Percentiles rank a stretch among this genome's conserved stretches.
Evolutionary conservation across 352 stramenopile genomes (phyloP).

Genomic region (Achlya hypogyna): DNA sequence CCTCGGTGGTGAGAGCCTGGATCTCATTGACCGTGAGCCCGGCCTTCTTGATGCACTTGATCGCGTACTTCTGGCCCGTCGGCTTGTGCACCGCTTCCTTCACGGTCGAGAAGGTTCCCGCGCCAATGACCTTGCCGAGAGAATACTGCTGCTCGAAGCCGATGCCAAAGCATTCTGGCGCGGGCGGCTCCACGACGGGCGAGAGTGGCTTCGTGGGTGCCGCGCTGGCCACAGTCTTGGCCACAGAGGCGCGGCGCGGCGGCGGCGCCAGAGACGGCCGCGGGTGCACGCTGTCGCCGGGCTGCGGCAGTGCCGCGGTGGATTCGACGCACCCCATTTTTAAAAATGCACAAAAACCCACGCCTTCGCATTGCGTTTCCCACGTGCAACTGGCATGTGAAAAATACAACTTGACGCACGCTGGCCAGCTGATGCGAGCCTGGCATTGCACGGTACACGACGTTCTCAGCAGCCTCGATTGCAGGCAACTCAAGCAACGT

Average conservation of each 20-base stretch:
- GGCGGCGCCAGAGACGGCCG: neutral
- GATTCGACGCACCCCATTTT: neutral
- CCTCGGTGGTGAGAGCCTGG: slow-evolving; percentile 77
- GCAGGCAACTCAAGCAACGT: too few relatives aligned
- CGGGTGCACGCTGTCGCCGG: neutral
- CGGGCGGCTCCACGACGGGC: neutral
- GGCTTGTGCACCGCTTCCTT: slow-evolving; percentile 75
- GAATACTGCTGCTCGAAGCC: slow-evolving; percentile 77
- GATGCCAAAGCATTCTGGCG: neutral
- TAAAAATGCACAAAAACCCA: neutral
- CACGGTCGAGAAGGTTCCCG: slow-evolving; percentile 86
- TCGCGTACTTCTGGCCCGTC: slow-evolving; percentile 76
- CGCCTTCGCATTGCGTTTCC: neutral
- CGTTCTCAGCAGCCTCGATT: too few relatives aligned
- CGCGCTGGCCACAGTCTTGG: neutral
- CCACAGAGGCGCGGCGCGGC: neutral
- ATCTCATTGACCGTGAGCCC: slow-evolving; percentile 79
- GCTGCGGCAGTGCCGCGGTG: neutral
- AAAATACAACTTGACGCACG: too few relatives aligned
- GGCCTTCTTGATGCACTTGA: slow-evolving; percentile 89
- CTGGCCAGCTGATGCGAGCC: too few relatives aligned
- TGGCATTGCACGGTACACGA: too few relatives aligned
- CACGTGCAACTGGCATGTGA: neutral
- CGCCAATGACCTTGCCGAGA: slow-evolving; percentile 82
- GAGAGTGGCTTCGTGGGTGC: neutral